Evolutionary conservation across 2,329 filamentous ascomycete species (phyloP).

Genomic region (Pseudogymnoascus sp.): DNA sequence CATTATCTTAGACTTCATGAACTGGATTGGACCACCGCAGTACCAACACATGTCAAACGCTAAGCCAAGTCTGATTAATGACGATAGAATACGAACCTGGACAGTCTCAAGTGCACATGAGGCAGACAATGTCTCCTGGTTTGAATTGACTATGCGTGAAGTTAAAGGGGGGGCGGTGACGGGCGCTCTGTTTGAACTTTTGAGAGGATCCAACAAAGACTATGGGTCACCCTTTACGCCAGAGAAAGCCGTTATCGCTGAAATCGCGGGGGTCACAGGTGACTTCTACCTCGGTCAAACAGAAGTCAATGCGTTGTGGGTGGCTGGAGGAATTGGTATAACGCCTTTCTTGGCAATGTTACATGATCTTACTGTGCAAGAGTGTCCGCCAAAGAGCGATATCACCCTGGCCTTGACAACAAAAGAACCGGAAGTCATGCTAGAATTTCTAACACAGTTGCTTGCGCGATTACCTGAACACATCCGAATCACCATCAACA

Average conservation of each 20-base stretch:
- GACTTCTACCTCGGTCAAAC: not conserved
- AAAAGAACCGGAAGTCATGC: not conserved
- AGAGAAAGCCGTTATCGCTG: not conserved
- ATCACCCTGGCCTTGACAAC: conserved; percentile 1
- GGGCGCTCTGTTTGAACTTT: conserved; percentile 17
- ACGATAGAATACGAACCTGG: conserved; percentile 22
- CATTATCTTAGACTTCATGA: conserved; percentile 21
- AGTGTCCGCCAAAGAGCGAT: not conserved
- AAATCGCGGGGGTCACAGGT: not conserved
- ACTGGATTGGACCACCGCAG: conserved; percentile 21
- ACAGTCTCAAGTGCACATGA: conserved; percentile 22
- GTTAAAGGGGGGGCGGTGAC: conserved; percentile 19
- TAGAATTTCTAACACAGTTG: not conserved
- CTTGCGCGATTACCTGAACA: not conserved
- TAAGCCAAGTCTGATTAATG: conserved; percentile 16
- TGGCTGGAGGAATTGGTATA: conserved; percentile 28
- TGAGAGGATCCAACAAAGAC: conserved; percentile 7
- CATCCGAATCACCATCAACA: too few species aligned
- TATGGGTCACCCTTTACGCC: not conserved
- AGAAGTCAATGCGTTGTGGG: conserved; percentile 16
- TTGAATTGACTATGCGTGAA: conserved; percentile 22
- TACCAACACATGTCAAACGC: conserved; percentile 20
- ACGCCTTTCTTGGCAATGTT: conserved; percentile 30
- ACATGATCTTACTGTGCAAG: conserved; percentile 11
- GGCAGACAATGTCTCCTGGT: conserved; percentile 10